Conservation (phyloP, 2,329 filamentous ascomycete genomes). For the Pseudogymnoascus sp. region DNA sequence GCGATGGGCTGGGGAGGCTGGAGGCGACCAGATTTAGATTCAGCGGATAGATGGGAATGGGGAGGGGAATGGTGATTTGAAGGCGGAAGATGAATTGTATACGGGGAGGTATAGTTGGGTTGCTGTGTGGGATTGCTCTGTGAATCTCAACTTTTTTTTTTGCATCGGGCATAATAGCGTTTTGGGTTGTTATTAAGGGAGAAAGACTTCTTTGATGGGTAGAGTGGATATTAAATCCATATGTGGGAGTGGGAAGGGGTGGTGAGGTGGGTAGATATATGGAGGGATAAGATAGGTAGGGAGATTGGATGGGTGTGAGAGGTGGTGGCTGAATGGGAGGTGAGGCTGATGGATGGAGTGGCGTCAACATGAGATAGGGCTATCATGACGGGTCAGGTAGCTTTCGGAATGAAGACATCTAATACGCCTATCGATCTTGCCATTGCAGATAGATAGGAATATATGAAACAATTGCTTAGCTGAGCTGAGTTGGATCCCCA, state of each 20-base stretch:
- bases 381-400: not conserved
- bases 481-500: not conserved
- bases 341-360: not conserved
- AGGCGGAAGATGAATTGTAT: not conserved
- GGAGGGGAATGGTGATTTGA: not conserved
- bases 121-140: not conserved
- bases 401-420: not conserved
- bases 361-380: not conserved
- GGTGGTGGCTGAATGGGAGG: not conserved
- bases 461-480: constrained; percentile 2
- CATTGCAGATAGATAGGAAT: not conserved
- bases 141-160: constrained; percentile 6
- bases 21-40: constrained; percentile 87
- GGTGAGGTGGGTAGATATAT: not conserved
- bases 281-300: not conserved
- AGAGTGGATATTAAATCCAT: constrained; percentile 2
- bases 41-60: constrained; percentile 20
- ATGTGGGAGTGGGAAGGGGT: not conserved
- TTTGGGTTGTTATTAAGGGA: not conserved
- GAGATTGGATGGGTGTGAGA: not conserved
- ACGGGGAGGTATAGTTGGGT: not conserved
- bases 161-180: constrained; percentile 2
- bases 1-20: constrained; percentile 79
- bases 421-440: not conserved
- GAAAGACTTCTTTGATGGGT: not conserved